Evolutionary conservation across 768 basidiomycete genomes (phyloP), one percentile per base, ranked within the genome.

Genomic region (Leucocoprinus leucothites): DNA sequence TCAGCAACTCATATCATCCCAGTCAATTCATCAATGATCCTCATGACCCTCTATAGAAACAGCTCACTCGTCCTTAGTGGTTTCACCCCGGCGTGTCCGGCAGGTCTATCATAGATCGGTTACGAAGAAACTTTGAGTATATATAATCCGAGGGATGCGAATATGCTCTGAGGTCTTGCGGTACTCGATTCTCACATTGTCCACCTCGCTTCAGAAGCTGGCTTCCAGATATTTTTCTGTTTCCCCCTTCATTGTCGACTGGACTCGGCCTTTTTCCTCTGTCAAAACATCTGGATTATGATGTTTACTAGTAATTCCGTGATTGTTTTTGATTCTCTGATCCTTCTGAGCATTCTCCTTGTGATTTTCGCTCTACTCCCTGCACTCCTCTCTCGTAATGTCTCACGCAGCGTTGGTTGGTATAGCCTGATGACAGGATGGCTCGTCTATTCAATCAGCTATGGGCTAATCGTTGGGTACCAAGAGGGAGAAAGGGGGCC

Each of bases 391-490:
- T 54, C 53, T 9, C 46, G 26, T 16, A 28, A 24, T 1, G 25
- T 54, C 18, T 35, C 28, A 9, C 45, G 53, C 9, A 54, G 44
- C 40, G 13, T 46, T 13, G 45, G 53, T 35, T 54, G 53, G 53
- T 54, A 54, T 14, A 54, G 45, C 46, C 25, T 52, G 11, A 52
- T 52, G 40, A 16, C 41, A 19, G 51, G 25, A 7, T 52, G 51
- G 51, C 18, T 52, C 7, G 36, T 48, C 14, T 54, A 54, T 28
- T 47, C 53, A 14, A n/a, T 54, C n/a, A 47, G 45, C 45, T 54
- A 54, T 28, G 36, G 45, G 8, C 36, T 54, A 16, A 16, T 54
- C 7, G 16, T 54, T 31, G 53, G 53, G n/a, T 16, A 36, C 4
- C 53, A 54, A 41, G 53, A 54, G 26, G 46, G 22, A 0, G 25